Conservation (phyloP, 1,284 basidiomycete species). For the Trichosporon faecale region DNA sequence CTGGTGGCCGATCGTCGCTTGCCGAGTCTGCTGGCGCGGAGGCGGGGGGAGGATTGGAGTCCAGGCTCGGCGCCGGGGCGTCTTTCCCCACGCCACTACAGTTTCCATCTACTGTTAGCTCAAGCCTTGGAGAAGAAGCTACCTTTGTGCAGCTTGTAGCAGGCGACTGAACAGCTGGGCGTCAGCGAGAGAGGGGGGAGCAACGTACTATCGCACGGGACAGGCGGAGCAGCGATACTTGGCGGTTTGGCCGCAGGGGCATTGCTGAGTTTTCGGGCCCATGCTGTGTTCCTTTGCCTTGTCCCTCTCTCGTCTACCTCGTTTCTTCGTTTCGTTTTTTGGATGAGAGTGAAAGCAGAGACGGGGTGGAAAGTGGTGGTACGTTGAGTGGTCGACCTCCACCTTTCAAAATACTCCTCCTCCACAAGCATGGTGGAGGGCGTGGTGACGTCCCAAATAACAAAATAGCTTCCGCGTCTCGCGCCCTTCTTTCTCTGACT, state of each 20-base stretch:
- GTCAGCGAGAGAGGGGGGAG: not conserved
- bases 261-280: conserved; percentile 22
- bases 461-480: conserved; percentile 1
- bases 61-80: conserved; percentile 15
- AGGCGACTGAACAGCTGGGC: conserved; percentile 50
- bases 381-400: no score
- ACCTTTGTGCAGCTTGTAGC: conserved; percentile 51
- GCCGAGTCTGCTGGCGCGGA: not conserved
- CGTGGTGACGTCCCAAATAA: not conserved
- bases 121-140: conserved; percentile 3
- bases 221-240: conserved; percentile 50
- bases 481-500: conserved; percentile 1
- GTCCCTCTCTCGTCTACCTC: not conserved
- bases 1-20: not conserved
- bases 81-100: not conserved
- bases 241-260: conserved; percentile 38
- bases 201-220: conserved; percentile 45
- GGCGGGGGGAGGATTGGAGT: not conserved
- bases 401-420: not conserved
- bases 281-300: not conserved
- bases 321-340: not conserved
- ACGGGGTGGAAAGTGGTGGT: no score
- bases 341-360: no score
- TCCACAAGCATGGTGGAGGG: not conserved
- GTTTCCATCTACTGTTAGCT: conserved; percentile 14